phyloP scores from a whole-genome alignment of 805 yeast species.

The Myxozyma kluyveri region DNA sequence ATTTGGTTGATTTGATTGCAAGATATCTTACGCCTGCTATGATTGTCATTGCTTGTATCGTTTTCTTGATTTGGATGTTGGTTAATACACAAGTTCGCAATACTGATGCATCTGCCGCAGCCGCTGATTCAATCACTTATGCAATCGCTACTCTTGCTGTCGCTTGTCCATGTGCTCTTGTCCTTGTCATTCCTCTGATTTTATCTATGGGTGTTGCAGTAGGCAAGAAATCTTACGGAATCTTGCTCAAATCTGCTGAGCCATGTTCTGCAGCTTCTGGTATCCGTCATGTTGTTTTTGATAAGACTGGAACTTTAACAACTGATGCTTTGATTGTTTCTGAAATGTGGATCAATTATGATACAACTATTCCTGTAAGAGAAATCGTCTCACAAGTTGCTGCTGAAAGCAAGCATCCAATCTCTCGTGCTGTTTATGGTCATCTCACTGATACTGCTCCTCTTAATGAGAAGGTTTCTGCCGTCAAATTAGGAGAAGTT shows the following conservation, averaged over 20 bases:
- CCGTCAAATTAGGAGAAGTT: slow-evolving; percentile 10
- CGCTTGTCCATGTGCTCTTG: slow-evolving; percentile 32
- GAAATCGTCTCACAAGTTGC: slow-evolving; percentile 8
- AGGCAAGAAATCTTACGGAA: slow-evolving; percentile 14
- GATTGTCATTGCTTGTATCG: slow-evolving; percentile 60
- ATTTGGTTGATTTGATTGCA: slow-evolving; percentile 63
- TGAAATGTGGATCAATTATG: slow-evolving; percentile 6
- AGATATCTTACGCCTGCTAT: slow-evolving; percentile 68
- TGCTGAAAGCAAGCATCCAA: slow-evolving; percentile 15
- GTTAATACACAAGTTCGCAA: slow-evolving; percentile 57
- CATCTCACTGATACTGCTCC: slow-evolving; percentile 2
- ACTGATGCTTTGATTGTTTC: slow-evolving; percentile 10
- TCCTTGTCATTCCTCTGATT: slow-evolving; percentile 28
- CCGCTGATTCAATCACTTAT: slow-evolving; percentile 17
- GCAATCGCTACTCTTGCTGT: slow-evolving; percentile 19
- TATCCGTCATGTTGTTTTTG: slow-evolving; percentile 23
- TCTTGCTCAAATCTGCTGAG: slow-evolving; percentile 22
- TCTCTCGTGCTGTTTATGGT: slow-evolving; percentile 14
- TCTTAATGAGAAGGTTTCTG: neutral
- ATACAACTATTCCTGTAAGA: neutral
- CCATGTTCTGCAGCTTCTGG: slow-evolving; percentile 10
- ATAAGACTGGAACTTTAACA: slow-evolving; percentile 30
- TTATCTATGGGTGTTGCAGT: slow-evolving; percentile 30
- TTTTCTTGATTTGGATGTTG: slow-evolving; percentile 56
- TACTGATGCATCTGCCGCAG: slow-evolving; percentile 4